phyloP scores from a whole-genome alignment of 2,329 filamentous ascomycete genomes.

The Colletotrichum sp. region DNA sequence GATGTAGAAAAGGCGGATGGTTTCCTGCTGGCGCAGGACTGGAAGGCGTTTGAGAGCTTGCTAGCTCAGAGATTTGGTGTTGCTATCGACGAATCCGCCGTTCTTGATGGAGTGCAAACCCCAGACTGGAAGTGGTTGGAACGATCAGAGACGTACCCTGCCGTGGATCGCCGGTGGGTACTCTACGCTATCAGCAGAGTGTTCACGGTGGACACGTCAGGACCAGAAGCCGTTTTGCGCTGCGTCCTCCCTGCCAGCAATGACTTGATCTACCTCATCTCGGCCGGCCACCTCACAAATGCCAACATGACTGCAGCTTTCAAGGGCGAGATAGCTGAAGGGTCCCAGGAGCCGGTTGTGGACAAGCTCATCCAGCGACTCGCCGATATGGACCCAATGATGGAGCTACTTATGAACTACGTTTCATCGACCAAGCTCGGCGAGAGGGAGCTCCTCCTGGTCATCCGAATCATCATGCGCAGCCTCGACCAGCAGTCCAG shows the following conservation, averaged over 20 bases:
- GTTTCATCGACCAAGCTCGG: constrained; percentile 70
- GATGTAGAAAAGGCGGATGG: constrained; percentile 54
- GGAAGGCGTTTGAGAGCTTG: constrained; percentile 54
- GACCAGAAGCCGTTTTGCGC: constrained; percentile 34
- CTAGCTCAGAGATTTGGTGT: constrained; percentile 51
- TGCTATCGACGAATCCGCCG: constrained; percentile 22
- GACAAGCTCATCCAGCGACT: constrained; percentile 68
- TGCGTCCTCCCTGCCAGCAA: constrained; percentile 57
- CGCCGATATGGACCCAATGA: constrained; percentile 69
- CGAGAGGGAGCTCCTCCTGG: constrained; percentile 68
- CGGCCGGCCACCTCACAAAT: constrained; percentile 64
- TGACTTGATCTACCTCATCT: constrained; percentile 62
- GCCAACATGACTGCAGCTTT: constrained; percentile 65
- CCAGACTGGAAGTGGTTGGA: constrained; percentile 58
- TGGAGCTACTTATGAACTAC: constrained; percentile 70
- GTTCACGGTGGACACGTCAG: constrained; percentile 54
- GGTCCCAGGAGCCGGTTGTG: constrained; percentile 38
- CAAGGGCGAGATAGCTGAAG: constrained; percentile 50
- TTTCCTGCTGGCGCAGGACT: constrained; percentile 48
- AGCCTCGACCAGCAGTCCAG: constrained; percentile 59
- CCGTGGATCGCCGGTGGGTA: constrained; percentile 70
- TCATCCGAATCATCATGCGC: constrained; percentile 70
- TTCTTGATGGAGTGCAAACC: constrained; percentile 20
- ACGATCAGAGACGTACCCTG: constrained; percentile 48
- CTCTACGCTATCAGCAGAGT: constrained; percentile 67